phyloP scores from a whole-genome alignment of 495 filamentous ascomycete species.

The Poronia punctata region DNA sequence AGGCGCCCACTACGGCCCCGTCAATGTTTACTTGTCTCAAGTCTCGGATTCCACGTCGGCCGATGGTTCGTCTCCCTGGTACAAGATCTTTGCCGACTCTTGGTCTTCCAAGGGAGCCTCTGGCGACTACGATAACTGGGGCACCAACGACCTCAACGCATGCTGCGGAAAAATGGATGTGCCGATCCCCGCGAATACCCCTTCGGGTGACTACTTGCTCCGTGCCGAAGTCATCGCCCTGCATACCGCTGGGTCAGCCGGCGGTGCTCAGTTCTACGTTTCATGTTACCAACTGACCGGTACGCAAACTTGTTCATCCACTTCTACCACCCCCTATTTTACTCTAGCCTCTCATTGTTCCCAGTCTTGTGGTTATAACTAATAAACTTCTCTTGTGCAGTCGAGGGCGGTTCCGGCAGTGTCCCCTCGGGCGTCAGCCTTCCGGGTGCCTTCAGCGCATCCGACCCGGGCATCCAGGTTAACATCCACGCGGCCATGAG shows the following conservation, averaged over 20 bases:
- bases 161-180: slow-evolving; percentile 36
- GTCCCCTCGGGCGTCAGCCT: slow-evolving; percentile 30
- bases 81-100: slow-evolving; percentile 33
- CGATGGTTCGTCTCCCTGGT: slow-evolving; percentile 31
- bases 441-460: slow-evolving; percentile 32
- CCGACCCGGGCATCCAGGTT: slow-evolving; percentile 40
- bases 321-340: background rate
- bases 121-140: slow-evolving; percentile 32
- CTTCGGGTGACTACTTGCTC: slow-evolving; percentile 35
- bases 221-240: slow-evolving; percentile 39
- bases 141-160: slow-evolving; percentile 32
- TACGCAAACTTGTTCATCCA: slow-evolving; percentile 2
- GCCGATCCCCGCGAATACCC: slow-evolving; percentile 30
- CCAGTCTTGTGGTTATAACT: background rate
- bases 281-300: slow-evolving; percentile 33
- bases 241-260: slow-evolving; percentile 26
- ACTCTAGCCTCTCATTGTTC: no score
- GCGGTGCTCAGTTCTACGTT: slow-evolving; percentile 35
- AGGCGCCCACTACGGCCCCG: slow-evolving; percentile 46
- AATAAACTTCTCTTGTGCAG: background rate
- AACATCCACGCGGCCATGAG: slow-evolving; percentile 27
- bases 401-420: slow-evolving; percentile 8
- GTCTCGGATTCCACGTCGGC: slow-evolving; percentile 37
- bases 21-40: slow-evolving; percentile 43
- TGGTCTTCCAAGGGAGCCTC: slow-evolving; percentile 27